Percentiles rank a stretch among this genome's conserved stretches.
These are phyloP conservation scores for Chaetoceros tenuissimus DNA, from an alignment of 108 stramenopile species.

Conservation along the genomic window DNA sequence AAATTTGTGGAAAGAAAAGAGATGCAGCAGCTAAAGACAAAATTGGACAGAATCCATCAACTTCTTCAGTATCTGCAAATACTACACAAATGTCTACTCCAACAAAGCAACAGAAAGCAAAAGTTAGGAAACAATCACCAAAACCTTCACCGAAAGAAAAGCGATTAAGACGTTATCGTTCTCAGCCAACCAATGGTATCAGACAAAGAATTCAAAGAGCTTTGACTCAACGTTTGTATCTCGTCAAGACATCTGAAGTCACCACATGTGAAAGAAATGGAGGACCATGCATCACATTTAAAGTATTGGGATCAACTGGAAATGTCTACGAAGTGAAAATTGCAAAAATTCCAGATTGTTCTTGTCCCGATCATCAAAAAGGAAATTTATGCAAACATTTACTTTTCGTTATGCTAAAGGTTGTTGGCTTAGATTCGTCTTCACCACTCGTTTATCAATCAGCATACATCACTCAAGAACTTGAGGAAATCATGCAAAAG, in stretches of 20 bases:
- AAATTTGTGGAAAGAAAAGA: too few species aligned
- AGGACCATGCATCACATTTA: conserved; percentile 8
- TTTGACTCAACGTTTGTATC: conserved; percentile 18
- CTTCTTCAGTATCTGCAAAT: too few species aligned
- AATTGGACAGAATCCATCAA: too few species aligned
- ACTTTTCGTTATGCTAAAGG: conserved; percentile 35
- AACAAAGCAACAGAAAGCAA: too few species aligned
- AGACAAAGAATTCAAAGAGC: conserved; percentile 29
- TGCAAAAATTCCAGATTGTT: conserved; percentile 17
- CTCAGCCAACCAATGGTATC: conserved; percentile 5
- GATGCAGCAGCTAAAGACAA: too few species aligned
- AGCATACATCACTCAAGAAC: conserved; percentile 22
- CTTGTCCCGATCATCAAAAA: conserved; percentile 33
- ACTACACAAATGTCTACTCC: too few species aligned
- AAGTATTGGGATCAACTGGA: conserved; percentile 36
- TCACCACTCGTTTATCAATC: conserved; percentile 28
- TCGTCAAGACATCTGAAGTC: conserved; percentile 5
- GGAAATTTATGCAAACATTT: conserved; percentile 46
- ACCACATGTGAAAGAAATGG: background rate
- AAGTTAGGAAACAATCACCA: too few species aligned
- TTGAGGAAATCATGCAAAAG: conserved; percentile 22
- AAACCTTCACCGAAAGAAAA: too few species aligned
- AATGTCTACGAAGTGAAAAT: conserved; percentile 34
- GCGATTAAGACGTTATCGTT: conserved; percentile 21
- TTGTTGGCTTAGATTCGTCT: conserved; percentile 14